Evolutionary conservation across 2,329 filamentous ascomycete species (phyloP).

Genomic region (Colletotrichum navitas): DNA sequence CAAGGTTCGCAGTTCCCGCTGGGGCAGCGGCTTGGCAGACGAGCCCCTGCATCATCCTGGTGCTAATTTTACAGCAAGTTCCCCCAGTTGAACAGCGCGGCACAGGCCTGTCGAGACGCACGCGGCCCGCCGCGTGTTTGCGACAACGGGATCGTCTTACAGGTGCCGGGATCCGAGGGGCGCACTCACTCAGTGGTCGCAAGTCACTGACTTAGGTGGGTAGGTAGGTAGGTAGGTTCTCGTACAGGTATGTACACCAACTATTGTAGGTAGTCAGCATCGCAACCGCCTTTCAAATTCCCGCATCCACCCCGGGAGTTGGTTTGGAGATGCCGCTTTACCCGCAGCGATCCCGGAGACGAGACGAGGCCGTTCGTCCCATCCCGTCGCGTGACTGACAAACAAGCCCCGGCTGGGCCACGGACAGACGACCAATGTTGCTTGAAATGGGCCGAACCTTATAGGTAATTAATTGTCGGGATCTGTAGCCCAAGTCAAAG

Average conservation of each 20-base stretch:
- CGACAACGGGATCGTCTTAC: slow-evolving; percentile 6
- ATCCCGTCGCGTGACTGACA: background rate
- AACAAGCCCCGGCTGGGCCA: background rate
- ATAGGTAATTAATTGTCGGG: background rate
- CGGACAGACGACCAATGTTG: background rate
- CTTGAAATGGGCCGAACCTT: background rate
- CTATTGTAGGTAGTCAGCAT: background rate
- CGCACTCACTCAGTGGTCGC: too few species aligned
- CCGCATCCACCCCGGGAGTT: background rate
- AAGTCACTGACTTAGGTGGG: too few species aligned
- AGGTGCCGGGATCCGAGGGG: background rate
- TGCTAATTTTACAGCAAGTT: too few species aligned
- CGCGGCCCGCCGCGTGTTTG: slow-evolving; percentile 33
- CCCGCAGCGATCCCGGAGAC: slow-evolving; percentile 13
- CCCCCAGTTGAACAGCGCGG: too few species aligned
- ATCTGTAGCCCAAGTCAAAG: background rate
- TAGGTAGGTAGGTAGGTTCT: too few species aligned
- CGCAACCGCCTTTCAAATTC: background rate
- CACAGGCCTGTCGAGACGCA: background rate
- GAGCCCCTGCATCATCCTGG: slow-evolving; percentile 37
- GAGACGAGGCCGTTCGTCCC: slow-evolving; percentile 20
- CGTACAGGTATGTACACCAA: too few species aligned
- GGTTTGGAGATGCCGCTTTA: slow-evolving; percentile 9
- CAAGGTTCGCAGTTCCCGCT: slow-evolving; percentile 15
- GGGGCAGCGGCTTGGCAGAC: slow-evolving; percentile 35